A percentile compares a stretch with the other conserved stretches of the same genome.
Conservation (phyloP, 108 stramenopile species). For the Skeletonema marinoi region DNA sequence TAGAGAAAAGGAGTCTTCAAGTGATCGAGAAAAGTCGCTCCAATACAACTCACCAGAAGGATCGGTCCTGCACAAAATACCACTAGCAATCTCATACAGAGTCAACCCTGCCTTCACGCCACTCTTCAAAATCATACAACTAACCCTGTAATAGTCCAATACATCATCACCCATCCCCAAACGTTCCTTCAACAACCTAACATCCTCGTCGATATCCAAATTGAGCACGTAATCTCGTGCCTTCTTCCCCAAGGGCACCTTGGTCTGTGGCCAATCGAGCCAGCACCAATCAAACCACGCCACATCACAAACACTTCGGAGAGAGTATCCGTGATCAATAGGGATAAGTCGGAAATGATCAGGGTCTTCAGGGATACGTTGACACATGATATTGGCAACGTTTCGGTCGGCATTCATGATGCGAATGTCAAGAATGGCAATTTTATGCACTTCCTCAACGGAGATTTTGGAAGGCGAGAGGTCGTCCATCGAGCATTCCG, state of each 20-base stretch:
- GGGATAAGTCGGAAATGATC: constrained; percentile 85
- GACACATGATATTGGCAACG: constrained; percentile 90
- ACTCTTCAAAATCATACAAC: constrained; percentile 68
- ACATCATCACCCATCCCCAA: constrained; percentile 72
- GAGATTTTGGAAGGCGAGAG: constrained; percentile 83
- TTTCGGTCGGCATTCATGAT: constrained; percentile 97
- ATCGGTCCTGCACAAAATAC: constrained; percentile 85
- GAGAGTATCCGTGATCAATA: constrained; percentile 98
- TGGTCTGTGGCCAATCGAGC: constrained; percentile 96
- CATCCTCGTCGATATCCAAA: constrained; percentile 83
- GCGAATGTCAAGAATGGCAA: constrained; percentile 97
- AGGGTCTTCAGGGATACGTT: constrained; percentile 70
- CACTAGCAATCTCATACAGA: constrained; percentile 83
- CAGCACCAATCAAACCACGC: constrained; percentile 99
- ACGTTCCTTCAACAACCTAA: constrained; percentile 59
- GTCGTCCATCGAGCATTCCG: constrained; percentile 93
- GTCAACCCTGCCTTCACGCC: constrained; percentile 75
- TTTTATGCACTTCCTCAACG: constrained; percentile 94
- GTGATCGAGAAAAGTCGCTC: no score
- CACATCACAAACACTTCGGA: constrained; percentile 91
- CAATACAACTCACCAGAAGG: constrained; percentile 21
- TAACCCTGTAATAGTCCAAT: constrained; percentile 77
- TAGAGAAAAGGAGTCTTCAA: background rate
- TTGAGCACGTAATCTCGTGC: constrained; percentile 66
- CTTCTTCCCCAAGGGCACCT: constrained; percentile 73